Conservation (phyloP, 768 basidiomycete genomes). For the Cystoderma amianthinum region DNA sequence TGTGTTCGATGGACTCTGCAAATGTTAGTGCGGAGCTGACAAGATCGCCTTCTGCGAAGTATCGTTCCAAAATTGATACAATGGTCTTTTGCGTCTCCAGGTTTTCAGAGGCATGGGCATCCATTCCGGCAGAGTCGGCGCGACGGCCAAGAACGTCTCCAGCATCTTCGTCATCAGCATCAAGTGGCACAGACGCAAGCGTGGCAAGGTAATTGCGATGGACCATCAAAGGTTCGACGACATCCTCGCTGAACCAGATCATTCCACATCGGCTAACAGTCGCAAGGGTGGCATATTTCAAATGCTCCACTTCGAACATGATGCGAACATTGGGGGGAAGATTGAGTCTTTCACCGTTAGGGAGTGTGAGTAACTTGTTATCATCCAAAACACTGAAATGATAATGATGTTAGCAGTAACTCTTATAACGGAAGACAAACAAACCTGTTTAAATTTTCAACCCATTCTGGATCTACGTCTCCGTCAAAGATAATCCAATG, state of each 20-base stretch:
- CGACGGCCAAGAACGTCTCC: conserved; percentile 58
- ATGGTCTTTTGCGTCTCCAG: conserved; percentile 73
- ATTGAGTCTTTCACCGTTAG: conserved; percentile 97
- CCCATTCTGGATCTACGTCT: conserved; percentile 99
- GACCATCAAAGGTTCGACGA: conserved; percentile 87
- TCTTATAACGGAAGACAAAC: conserved; percentile 1
- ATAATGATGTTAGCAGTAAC: conserved; percentile 6
- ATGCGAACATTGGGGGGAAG: conserved; percentile 95
- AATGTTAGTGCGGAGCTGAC: conserved; percentile 73
- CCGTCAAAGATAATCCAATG: conserved; percentile 99
- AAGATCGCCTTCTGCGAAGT: conserved; percentile 78
- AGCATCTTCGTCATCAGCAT: conserved; percentile 83
- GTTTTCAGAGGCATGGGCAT: conserved; percentile 51
- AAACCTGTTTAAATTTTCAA: conserved; percentile 97
- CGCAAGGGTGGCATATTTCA: conserved; percentile 93
- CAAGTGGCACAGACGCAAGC: conserved; percentile 68
- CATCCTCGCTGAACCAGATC: conserved; percentile 99
- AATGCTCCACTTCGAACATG: conserved; percentile 99
- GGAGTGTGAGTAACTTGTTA: conserved; percentile 94
- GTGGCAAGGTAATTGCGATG: conserved; percentile 84
- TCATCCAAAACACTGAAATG: conserved; percentile 86
- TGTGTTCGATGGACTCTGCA: conserved; percentile 86
- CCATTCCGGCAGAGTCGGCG: conserved; percentile 34
- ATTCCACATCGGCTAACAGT: conserved; percentile 99
- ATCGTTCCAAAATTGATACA: conserved; percentile 67